Percentiles rank a stretch among this genome's conserved stretches.
Evolutionary conservation across 2,329 filamentous ascomycete species (phyloP).

Genomic region (Trichoderma arundinaceum): DNA sequence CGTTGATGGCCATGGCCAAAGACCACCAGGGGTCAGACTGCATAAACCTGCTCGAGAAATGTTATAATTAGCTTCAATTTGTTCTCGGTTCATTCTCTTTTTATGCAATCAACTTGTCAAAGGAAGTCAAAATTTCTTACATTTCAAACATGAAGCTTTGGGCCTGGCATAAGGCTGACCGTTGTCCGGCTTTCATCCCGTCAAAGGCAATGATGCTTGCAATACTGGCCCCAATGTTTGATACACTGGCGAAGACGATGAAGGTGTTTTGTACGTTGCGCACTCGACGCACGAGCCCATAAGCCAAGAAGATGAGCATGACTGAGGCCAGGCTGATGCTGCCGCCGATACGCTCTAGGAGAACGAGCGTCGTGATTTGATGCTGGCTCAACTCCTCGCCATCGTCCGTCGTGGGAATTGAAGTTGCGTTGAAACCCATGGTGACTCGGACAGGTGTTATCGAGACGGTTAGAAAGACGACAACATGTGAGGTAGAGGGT

Average conservation of each 20-base stretch:
- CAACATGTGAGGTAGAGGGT: background rate
- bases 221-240: constrained; percentile 63
- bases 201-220: constrained; percentile 75
- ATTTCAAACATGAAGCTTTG: constrained; percentile 70
- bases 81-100: too few species aligned
- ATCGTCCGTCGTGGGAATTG: constrained; percentile 2
- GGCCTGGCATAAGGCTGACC: constrained; percentile 64
- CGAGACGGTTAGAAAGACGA: background rate
- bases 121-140: constrained; percentile 51
- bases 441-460: constrained; percentile 1
- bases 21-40: constrained; percentile 79
- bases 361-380: constrained; percentile 51
- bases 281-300: constrained; percentile 55
- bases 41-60: constrained; percentile 65
- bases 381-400: constrained; percentile 43
- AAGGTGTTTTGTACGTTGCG: constrained; percentile 67
- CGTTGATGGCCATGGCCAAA: constrained; percentile 81
- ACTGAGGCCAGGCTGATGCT: constrained; percentile 59
- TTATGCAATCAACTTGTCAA: background rate
- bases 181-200: constrained; percentile 61
- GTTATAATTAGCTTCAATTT: background rate
- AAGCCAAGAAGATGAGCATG: constrained; percentile 58
- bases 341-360: constrained; percentile 60
- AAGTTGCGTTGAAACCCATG: constrained; percentile 4
- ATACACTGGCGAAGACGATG: constrained; percentile 65